phyloP scores from a whole-genome alignment of 2,329 filamentous ascomycete species.

The Hortaea sp. region DNA sequence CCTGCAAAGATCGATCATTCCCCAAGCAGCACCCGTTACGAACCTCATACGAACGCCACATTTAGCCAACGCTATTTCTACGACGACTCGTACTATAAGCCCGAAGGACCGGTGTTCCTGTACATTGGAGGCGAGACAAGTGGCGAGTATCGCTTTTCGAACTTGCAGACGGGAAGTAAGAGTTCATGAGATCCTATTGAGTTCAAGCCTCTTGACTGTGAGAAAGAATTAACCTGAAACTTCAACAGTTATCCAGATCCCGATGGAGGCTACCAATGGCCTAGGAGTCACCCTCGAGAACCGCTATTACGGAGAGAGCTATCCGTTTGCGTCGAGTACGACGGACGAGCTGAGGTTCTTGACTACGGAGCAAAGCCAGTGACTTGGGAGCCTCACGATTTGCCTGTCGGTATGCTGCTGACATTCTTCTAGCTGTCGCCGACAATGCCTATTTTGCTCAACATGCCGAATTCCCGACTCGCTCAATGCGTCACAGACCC shows the following conservation, averaged over 20 bases:
- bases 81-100: constrained; percentile 62
- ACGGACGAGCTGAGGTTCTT: constrained; percentile 42
- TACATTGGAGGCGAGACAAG: constrained; percentile 62
- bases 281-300: constrained; percentile 46
- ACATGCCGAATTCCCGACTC: constrained; percentile 36
- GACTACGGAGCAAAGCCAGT: constrained; percentile 39
- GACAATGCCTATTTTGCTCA: constrained; percentile 44
- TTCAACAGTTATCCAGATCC: constrained; percentile 34
- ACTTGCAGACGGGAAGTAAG: constrained; percentile 58
- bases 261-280: constrained; percentile 45
- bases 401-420: too few relatives aligned
- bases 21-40: constrained; percentile 65
- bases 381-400: constrained; percentile 3
- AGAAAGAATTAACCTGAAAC: background rate
- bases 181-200: background rate
- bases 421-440: constrained; percentile 27
- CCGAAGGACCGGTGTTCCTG: constrained; percentile 71
- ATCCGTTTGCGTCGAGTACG: constrained; percentile 37
- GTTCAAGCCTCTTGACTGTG: background rate
- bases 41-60: constrained; percentile 57
- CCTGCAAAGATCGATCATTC: constrained; percentile 58
- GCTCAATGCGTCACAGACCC: constrained; percentile 36
- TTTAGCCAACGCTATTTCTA: constrained; percentile 76
- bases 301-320: constrained; percentile 42
- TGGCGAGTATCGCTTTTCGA: constrained; percentile 52